A percentile compares a stretch with the other conserved stretches of the same genome.
Conservation (phyloP, 768 basidiomycete species). For the Amylocystis lapponica region DNA sequence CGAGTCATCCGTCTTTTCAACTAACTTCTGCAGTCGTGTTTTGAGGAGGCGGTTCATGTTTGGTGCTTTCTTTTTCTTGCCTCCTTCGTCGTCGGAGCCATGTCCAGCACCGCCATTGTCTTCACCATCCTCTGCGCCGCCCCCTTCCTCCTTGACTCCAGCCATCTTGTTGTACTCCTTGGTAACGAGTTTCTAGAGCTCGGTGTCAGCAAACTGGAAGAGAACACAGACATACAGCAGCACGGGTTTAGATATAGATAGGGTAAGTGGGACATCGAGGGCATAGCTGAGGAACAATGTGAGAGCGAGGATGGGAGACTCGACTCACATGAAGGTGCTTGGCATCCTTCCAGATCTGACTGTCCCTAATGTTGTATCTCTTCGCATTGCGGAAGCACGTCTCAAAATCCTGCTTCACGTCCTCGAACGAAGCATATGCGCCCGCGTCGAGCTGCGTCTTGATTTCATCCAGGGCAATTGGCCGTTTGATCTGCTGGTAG, state of each 20-base stretch:
- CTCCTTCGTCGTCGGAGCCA: conserved; percentile 35
- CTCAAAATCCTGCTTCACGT: conserved; percentile 68
- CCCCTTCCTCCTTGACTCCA: conserved; percentile 33
- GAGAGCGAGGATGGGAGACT: no score
- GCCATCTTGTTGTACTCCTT: conserved; percentile 43
- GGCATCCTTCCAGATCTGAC: conserved; percentile 77
- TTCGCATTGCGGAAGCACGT: conserved; percentile 78
- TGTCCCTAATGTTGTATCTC: conserved; percentile 76
- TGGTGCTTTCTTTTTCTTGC: conserved; percentile 51
- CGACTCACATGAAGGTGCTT: conserved; percentile 67
- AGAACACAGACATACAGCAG: no score
- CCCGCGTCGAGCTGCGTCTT: conserved; percentile 65
- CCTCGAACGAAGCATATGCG: conserved; percentile 56
- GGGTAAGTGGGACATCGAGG: no score
- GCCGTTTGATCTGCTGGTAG: conserved; percentile 70
- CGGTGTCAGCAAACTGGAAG: not conserved
- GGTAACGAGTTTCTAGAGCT: conserved; percentile 38
- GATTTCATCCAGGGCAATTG: conserved; percentile 87
- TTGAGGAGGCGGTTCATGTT: conserved; percentile 66
- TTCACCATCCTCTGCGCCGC: conserved; percentile 20
- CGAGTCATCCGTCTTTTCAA: conserved; percentile 67
- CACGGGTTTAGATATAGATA: not conserved
- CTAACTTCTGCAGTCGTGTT: conserved; percentile 62
- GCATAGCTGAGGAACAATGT: no score
- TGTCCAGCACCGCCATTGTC: conserved; percentile 32